Base-by-base conservation (phyloP, 75 land plant genomes). In the Selaginella moellendorffii region DNA sequence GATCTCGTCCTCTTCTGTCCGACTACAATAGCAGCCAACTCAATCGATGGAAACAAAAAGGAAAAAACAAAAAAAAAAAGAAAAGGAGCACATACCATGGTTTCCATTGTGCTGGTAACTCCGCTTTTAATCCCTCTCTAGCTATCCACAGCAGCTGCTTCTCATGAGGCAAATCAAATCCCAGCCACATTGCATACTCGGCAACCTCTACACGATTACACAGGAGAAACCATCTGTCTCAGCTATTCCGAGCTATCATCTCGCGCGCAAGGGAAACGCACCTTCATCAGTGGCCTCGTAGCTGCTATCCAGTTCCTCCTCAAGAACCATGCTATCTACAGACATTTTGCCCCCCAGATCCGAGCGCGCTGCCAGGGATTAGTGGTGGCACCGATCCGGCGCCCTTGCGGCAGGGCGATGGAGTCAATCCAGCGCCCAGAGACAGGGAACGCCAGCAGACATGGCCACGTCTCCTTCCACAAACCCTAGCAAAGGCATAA, bases 101-200 rank as follows among this genome's bases (percentile, higher is more conserved):
- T 52, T 72, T 72, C 74, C 74, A 72, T 22, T 66, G 61, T 10
- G 22, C 52, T 42, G 74, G 69, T 19, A 72, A 30, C 0, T 68
- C 62, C 26, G 68, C 52, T 27, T 31, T 56, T 28, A 72, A 28
- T 0, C 63, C 74, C 24, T 65, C 74, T 36, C 58, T 72, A 31
- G 74, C 74, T 18, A 72, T 66, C 74, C 74, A 72, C 18, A 72
- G 69, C 53, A 72, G 29, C 24, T 66, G 51, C 52, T 36, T 42
- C 2, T 72, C 69, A 21, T 46, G 58, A 2, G 69, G 63, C 69
- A 72, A 60, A n/a, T 66, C 59, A 52, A 72, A 62, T 0, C 74
- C 74, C 29, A 72, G 68, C 74, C 74, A 72, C 30, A 30, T 27
- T 36, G 69, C 74, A 72, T 72, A 72, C 30, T 72, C 74, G 46